phyloP scores from a whole-genome alignment of 2,329 filamentous ascomycete species.

The Cordyceps militaris region DNA sequence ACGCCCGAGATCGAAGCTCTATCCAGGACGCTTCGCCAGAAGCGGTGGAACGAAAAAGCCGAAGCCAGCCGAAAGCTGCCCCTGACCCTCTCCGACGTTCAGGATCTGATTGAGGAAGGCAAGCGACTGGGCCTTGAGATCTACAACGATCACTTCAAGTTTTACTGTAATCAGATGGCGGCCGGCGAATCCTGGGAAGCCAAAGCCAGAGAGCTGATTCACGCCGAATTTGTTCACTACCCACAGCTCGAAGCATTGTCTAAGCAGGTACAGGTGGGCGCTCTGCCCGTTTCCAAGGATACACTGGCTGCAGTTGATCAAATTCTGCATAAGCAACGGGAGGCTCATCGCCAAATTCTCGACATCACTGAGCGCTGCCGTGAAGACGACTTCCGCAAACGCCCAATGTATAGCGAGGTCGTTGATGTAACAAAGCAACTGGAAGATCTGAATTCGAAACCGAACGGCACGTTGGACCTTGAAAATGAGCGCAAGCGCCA shows the following conservation, averaged over 20 bases:
- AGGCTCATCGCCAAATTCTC: slow-evolving; percentile 82
- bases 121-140: slow-evolving; percentile 73
- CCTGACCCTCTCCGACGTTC: slow-evolving; percentile 70
- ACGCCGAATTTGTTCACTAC: slow-evolving; percentile 87
- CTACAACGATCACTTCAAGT: slow-evolving; percentile 71
- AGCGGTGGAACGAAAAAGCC: slow-evolving; percentile 82
- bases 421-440: slow-evolving; percentile 81
- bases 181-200: slow-evolving; percentile 84
- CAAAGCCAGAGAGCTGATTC: slow-evolving; percentile 87
- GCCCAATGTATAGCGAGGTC: slow-evolving; percentile 86
- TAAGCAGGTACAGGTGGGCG: slow-evolving; percentile 62
- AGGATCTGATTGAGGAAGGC: slow-evolving; percentile 70
- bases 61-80: slow-evolving; percentile 55
- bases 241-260: slow-evolving; percentile 90
- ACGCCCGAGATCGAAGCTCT: slow-evolving; percentile 81
- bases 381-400: slow-evolving; percentile 64
- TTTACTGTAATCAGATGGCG: slow-evolving; percentile 67
- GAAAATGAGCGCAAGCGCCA: slow-evolving; percentile 92
- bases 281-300: slow-evolving; percentile 72
- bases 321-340: slow-evolving; percentile 90
- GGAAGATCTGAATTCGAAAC: slow-evolving; percentile 86
- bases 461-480: slow-evolving; percentile 80
- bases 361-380: slow-evolving; percentile 73
- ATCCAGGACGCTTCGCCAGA: slow-evolving; percentile 71
- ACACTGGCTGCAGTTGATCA: slow-evolving; percentile 80